Evolutionary conservation across 306 rosid species (phyloP).

Genomic region (Vigna reflexopilosa): DNA sequence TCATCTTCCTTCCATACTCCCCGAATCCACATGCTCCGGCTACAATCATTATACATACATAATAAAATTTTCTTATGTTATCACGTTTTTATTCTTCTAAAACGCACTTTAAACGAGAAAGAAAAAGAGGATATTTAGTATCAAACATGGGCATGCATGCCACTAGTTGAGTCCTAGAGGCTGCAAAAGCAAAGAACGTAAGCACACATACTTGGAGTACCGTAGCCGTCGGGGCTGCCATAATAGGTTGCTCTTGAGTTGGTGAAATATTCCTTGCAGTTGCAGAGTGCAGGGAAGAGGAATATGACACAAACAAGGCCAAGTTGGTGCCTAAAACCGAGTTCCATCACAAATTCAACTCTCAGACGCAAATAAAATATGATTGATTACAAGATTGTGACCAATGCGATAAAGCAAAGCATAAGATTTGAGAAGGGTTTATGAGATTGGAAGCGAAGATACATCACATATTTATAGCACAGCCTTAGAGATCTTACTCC

Average conservation of each 20-base stretch:
- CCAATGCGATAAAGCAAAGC: constrained; percentile 3
- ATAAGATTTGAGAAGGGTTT: constrained; percentile 4
- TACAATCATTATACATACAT: constrained; percentile 16
- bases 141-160: no score
- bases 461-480: constrained; percentile 48
- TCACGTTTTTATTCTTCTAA: no score
- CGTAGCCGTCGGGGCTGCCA: constrained; percentile 74
- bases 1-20: constrained; percentile 66
- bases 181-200: no score
- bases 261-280: constrained; percentile 48
- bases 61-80: not conserved
- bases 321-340: constrained; percentile 38
- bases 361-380: not conserved
- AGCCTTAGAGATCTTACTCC: no score
- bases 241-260: constrained; percentile 73
- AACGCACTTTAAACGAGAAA: no score
- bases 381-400: not conserved
- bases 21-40: constrained; percentile 94
- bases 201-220: constrained; percentile 55
- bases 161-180: not conserved
- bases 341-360: constrained; percentile 45
- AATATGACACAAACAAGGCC: constrained; percentile 50
- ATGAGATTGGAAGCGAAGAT: constrained; percentile 46
- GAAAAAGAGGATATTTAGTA: no score
- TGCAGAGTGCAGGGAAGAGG: constrained; percentile 60